These are phyloP conservation scores for Rhodotorula sp. DNA, from an alignment of 1,284 basidiomycete species.

Conservation along the genomic window DNA sequence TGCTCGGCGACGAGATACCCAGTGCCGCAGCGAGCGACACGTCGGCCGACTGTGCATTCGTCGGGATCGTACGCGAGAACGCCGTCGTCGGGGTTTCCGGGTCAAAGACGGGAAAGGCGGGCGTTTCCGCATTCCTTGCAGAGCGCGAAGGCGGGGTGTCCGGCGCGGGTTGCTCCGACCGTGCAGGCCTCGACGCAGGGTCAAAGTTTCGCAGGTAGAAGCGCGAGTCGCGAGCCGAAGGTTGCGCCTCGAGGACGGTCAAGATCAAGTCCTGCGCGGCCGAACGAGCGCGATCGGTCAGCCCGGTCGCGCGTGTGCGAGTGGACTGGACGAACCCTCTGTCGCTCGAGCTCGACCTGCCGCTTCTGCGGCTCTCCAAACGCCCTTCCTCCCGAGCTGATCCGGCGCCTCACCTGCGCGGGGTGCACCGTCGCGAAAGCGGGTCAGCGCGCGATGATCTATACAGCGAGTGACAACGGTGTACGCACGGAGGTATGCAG, in stretches of 20 bases:
- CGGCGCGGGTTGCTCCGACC: background rate
- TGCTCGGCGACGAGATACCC: slow-evolving; percentile 40
- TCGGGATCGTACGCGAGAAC: slow-evolving; percentile 39
- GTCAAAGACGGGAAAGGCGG: slow-evolving; percentile 41
- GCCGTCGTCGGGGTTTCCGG: slow-evolving; percentile 45
- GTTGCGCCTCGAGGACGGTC: slow-evolving; percentile 88
- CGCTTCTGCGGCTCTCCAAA: slow-evolving; percentile 18
- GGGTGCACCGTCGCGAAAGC: background rate
- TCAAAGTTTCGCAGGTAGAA: slow-evolving; percentile 83
- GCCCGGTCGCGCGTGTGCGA: no score
- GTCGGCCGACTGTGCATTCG: slow-evolving; percentile 6
- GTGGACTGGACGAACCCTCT: slow-evolving; percentile 15
- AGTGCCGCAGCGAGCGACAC: background rate
- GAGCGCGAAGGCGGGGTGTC: background rate
- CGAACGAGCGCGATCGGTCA: background rate
- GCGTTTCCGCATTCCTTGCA: slow-evolving; percentile 20
- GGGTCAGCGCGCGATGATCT: background rate
- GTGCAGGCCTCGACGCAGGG: slow-evolving; percentile 50
- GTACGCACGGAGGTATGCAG: background rate
- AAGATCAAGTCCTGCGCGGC: slow-evolving; percentile 84
- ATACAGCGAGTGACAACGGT: no score
- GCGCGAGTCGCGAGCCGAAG: slow-evolving; percentile 84
- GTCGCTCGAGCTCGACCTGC: slow-evolving; percentile 30
- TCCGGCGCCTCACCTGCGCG: background rate
- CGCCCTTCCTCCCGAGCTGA: background rate